Base-by-base conservation (phyloP, 306 rosid genomes). In the Rosa persica region DNA sequence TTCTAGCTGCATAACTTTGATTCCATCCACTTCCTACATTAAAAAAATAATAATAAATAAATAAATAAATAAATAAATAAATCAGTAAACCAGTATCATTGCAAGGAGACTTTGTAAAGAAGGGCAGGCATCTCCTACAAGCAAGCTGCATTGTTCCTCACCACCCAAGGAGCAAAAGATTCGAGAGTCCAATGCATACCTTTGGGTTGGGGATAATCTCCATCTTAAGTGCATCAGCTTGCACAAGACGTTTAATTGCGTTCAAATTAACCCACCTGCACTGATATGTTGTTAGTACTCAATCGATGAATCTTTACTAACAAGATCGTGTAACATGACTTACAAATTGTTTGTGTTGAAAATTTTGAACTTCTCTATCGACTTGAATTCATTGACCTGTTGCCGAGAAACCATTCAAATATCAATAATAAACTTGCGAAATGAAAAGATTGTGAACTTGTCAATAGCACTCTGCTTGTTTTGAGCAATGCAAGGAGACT, bases 131-230 rank as follows among this genome's bases (percentile, higher is more conserved):
- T 17, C 23, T 52, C 58, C 58, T 7, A 71, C 13, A 81, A 67
- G 5, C 62, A 55, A 55, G 30, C 61, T n/a, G 61, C 61, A 55
- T 55, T 55, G 30, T 22, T 57, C 23, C 0, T 30, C 23, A 55
- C 62, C 27, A 55, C 62, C 27, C 12, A 0, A 57, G 62, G 22
- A 22, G 25, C 62, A 57, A 22, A n/a, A n/a, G 12, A 57, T 57
- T 25, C 2, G 3, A 20, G 61, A 20, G 61, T 52, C 23, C 58
- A 52, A 52, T 42, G 40, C 49, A 46, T 72, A 95, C 99, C 99
- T 95, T 95, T 25, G 99, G 99, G 76, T 95, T 95, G 70, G 99
- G 99, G 84, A 95, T 95, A 62, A 95, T 95, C 81, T 95, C 99
- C 99, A 93, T 93, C 92, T 93, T 87, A 34, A 95, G 95, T 84